phyloP scores from a whole-genome alignment of 192 early-diverging fungal genomes.

The Chytriomyces hyalinus region DNA sequence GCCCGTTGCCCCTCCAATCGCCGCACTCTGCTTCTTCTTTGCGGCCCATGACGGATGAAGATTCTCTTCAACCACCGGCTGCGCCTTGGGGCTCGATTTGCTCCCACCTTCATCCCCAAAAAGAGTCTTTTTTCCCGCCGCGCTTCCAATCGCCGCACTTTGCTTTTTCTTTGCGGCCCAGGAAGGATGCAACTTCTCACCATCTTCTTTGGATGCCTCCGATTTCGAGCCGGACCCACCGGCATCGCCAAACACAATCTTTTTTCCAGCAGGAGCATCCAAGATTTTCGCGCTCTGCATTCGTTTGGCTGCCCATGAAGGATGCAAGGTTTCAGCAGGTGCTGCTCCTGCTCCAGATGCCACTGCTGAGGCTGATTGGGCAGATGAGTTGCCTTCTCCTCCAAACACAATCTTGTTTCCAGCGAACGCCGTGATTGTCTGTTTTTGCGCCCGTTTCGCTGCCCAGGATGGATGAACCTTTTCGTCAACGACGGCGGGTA shows the following conservation, averaged over 20 bases:
- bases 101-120: slow-evolving; percentile 42
- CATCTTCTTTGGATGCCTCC: background rate
- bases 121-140: slow-evolving; percentile 43
- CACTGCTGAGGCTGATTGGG: background rate
- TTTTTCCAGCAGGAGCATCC: background rate
- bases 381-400: background rate
- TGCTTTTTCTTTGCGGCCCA: slow-evolving; percentile 45
- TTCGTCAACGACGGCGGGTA: background rate
- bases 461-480: slow-evolving; percentile 29
- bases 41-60: slow-evolving; percentile 50
- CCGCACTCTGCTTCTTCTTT: slow-evolving; percentile 33
- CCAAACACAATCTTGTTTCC: slow-evolving; percentile 25
- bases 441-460: slow-evolving; percentile 27
- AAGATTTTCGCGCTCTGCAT: slow-evolving; percentile 22
- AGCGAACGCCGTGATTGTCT: slow-evolving; percentile 9
- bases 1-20: background rate
- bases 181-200: slow-evolving; percentile 40
- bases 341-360: background rate
- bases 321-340: slow-evolving; percentile 37
- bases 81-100: background rate
- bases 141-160: slow-evolving; percentile 12
- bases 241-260: background rate
- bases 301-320: slow-evolving; percentile 47
- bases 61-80: slow-evolving; percentile 8
- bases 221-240: slow-evolving; percentile 31